Conservation (phyloP, 176 grass and related monocot species). For the Calamus simplicifolius region DNA sequence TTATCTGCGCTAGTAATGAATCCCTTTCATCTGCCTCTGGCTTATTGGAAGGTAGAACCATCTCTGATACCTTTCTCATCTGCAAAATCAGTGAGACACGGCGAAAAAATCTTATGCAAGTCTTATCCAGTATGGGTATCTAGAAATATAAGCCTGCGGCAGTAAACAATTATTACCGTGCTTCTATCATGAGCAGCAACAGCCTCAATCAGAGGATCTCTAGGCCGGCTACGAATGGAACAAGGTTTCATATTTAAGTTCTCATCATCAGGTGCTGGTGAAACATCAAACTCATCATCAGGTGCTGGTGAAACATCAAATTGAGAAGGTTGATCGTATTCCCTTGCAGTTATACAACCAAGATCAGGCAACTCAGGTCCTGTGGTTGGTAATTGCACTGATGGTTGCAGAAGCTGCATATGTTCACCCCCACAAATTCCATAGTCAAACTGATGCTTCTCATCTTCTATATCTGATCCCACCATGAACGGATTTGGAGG, state of each 20-base stretch:
- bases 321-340: conserved; percentile 31
- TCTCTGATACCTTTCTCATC: conserved; percentile 58
- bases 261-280: conserved; percentile 34
- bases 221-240: conserved; percentile 71
- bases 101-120: too few species aligned
- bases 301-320: conserved; percentile 30
- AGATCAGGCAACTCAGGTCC: conserved; percentile 61
- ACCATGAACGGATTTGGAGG: not conserved
- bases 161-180: conserved; percentile 43
- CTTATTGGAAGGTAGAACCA: conserved; percentile 48
- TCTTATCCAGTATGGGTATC: too few species aligned
- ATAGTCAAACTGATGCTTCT: conserved; percentile 13
- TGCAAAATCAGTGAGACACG: conserved; percentile 16
- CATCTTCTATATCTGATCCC: conserved; percentile 1
- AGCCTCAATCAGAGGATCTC: conserved; percentile 90
- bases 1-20: conserved; percentile 73
- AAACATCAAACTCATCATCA: conserved; percentile 37
- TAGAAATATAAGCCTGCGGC: too few species aligned
- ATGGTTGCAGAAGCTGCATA: conserved; percentile 16
- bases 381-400: conserved; percentile 44
- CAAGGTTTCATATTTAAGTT: conserved; percentile 38
- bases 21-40: conserved; percentile 35
- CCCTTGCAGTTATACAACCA: conserved; percentile 49
- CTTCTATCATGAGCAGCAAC: conserved; percentile 96
- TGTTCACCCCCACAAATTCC: conserved; percentile 19